Evolutionary conservation across 306 rosid species (phyloP), one percentile per base, ranked within the genome.

Genomic region (Cucurbita maxima): DNA sequence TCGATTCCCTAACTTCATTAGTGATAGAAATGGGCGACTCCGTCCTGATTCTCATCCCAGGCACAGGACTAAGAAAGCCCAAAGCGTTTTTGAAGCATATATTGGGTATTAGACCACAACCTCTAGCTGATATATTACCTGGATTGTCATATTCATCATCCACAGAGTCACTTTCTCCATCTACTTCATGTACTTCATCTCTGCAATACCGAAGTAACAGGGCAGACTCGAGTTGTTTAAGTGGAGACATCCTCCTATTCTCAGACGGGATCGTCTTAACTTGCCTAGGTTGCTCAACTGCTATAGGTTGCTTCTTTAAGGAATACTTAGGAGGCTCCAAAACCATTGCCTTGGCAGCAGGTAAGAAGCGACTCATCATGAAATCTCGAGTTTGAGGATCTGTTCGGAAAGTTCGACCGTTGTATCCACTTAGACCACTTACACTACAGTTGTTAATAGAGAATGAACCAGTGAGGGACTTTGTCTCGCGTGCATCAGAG

Each of bases 331-430:
- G 76, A 73, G 92, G 79, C 78, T 87, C 88, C 45, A 94, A 41
- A 20, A 92, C 83, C 96, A 94, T 91, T 37, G 99, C 99, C 84
- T 84, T 91, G 44, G 99, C 99, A 13, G 97, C 99, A 14, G 99
- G 99, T 73, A 94, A 82, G 87, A 91, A 94, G 57, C 99, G 89
- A 59, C 73, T 84, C 97, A 94, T 88, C 99, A 94, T 89, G 85
- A 90, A 91, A 66, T 91, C 99, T 59, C 83, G 82, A 73, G 88
- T 85, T 79, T 89, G 88, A 41, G 87, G 84, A 84, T 94, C 99
- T 0, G 80, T 75, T 14, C 82, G 81, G 71, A 87, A 88, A 41
- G 85, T 74, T 70, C 86, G 71, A 61, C 78, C 78, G 6, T 82
- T 89, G 51, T 82, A 86, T 62, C 94, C 92, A 51, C 90, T 87